Percentiles rank a stretch among this genome's conserved stretches.
Evolutionary conservation across 2,329 filamentous ascomycete species (phyloP).

Genomic region (Aspergillus uvarum): DNA sequence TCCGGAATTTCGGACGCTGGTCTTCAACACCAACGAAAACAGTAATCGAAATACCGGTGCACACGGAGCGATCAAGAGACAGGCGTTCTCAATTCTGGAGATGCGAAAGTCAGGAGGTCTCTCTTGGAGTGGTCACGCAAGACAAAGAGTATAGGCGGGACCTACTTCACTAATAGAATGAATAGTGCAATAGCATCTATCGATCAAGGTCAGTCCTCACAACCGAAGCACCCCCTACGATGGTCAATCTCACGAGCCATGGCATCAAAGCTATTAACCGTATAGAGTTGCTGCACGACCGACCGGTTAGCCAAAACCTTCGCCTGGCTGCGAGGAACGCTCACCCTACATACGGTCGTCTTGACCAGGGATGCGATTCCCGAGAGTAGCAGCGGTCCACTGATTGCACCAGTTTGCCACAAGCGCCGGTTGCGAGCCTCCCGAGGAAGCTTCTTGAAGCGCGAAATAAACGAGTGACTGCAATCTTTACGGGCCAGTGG

Average conservation of each 20-base stretch:
- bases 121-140: neutral
- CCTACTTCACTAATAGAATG: constrained; percentile 41
- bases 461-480: constrained; percentile 13
- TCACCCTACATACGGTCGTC: constrained; percentile 28
- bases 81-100: constrained; percentile 38
- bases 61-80: constrained; percentile 37
- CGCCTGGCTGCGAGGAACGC: neutral
- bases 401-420: constrained; percentile 37
- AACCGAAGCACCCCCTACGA: too few species aligned
- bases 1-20: constrained; percentile 11
- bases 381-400: constrained; percentile 36
- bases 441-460: constrained; percentile 31
- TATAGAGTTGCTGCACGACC: constrained; percentile 30
- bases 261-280: constrained; percentile 32
- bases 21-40: constrained; percentile 18
- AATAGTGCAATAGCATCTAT: constrained; percentile 35
- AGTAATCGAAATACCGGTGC: constrained; percentile 37
- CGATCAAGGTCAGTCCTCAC: neutral
- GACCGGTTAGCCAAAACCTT: neutral
- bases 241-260: constrained; percentile 27
- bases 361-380: constrained; percentile 39
- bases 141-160: neutral
- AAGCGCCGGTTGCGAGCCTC: constrained; percentile 32
- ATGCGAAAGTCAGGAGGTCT: neutral
- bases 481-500: too few species aligned